Evolutionary conservation across 2,329 filamentous ascomycete genomes (phyloP).

Genomic region (Paecilomyces sp.): DNA sequence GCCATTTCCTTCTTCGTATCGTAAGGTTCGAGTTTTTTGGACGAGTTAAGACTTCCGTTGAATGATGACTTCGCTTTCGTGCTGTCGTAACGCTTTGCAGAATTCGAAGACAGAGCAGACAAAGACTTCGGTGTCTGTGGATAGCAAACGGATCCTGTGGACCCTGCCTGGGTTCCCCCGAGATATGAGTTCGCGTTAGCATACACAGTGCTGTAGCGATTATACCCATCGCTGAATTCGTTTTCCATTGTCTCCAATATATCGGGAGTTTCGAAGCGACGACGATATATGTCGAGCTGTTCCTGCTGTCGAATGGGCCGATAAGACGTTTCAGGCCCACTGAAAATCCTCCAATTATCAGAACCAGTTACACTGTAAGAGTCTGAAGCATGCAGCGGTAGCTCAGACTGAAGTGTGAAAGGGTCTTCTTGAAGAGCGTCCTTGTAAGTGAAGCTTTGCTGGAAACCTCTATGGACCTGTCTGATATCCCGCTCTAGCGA

Average conservation of each 20-base stretch:
- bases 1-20: slow-evolving; percentile 6
- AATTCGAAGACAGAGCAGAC: background rate
- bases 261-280: background rate
- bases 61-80: background rate
- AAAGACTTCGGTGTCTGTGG: background rate
- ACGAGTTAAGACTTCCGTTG: background rate
- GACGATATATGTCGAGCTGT: background rate
- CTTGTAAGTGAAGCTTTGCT: background rate
- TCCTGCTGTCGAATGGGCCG: background rate
- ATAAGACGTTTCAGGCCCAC: background rate
- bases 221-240: background rate
- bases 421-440: background rate
- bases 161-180: background rate
- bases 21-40: slow-evolving; percentile 1
- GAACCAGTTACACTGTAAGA: background rate
- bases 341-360: background rate
- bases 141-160: background rate
- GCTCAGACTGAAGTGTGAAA: background rate
- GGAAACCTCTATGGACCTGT: background rate
- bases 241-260: background rate
- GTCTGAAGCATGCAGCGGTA: background rate
- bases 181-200: background rate
- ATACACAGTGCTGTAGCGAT: background rate
- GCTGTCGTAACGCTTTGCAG: background rate
- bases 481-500: slow-evolving; percentile 4